Percentiles rank a stretch among this genome's conserved stretches.
These are phyloP conservation scores for Penicillium antarcticum DNA, from an alignment of 495 filamentous ascomycete genomes.

Conservation along the genomic window DNA sequence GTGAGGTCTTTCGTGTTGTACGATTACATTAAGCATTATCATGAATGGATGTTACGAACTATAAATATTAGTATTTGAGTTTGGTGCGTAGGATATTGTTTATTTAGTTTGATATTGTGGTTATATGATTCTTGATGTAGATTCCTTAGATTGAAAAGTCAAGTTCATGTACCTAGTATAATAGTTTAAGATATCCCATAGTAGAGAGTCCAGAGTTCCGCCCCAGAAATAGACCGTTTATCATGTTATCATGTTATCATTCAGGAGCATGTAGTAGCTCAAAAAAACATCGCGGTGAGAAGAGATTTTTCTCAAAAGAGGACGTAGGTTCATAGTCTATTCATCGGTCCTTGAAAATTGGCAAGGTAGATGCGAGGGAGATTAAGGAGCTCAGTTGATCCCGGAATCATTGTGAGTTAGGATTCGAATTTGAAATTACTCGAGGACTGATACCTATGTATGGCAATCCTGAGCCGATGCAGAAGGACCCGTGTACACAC, in stretches of 20 bases:
- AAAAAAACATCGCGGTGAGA: background rate
- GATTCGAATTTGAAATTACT: background rate
- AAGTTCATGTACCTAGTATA: background rate
- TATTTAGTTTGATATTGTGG: background rate
- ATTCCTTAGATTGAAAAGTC: background rate
- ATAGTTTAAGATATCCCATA: background rate
- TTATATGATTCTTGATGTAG: background rate
- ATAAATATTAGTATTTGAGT: too few relatives aligned
- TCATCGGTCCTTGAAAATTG: background rate
- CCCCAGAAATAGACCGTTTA: background rate
- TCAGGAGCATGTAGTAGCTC: background rate
- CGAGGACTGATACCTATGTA: background rate
- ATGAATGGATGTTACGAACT: conserved; percentile 3
- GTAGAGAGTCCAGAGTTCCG: background rate
- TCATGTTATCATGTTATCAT: conserved; percentile 4
- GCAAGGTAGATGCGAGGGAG: background rate
- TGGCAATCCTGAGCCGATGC: background rate
- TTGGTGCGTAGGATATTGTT: too few relatives aligned
- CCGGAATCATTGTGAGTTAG: background rate
- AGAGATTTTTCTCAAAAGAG: background rate
- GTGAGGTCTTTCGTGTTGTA: too few relatives aligned
- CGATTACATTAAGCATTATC: background rate
- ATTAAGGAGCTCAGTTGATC: background rate
- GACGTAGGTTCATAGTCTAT: background rate
- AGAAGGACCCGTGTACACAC: background rate